Base-by-base conservation (phyloP, 306 rosid species). In the Aeschynomene evenia region DNA sequence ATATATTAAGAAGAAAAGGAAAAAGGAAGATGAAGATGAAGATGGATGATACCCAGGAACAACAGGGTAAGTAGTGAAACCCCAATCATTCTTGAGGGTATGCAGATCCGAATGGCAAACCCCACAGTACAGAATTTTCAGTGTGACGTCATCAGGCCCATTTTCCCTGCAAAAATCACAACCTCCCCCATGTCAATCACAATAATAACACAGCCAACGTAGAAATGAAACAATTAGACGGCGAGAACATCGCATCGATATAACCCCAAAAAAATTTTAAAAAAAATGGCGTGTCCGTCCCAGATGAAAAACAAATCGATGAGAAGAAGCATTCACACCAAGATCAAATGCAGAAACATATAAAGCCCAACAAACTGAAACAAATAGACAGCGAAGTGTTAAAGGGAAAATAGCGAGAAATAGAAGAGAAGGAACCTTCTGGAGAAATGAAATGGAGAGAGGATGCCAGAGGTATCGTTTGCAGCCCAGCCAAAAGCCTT, bases 21-120 rank as follows among this genome's bases (percentile, higher is more conserved):
- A 10, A 14, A 11, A 5, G 4, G 4, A 19, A 8, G 14, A 40
- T 2, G n/a, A n/a, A n/a, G n/a, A n/a, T n/a, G n/a, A n/a, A n/a
- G n/a, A n/a, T n/a, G n/a, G 3, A 52, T 9, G 72, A 19, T 80
- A 92, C 98, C 98, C 98, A 1, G 98, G 98, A 78, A 93, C 96
- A 51, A 93, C 28, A 19, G 98, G 98, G 74, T 82, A 93, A 34
- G 63, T 70, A 2, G 96, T 88, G 80, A 80, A 46, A n/a, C 96
- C 96, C 98, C 96, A 90, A 0, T 93, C 98, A 21, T 93, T 93
- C 81, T 83, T 90, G 15, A 58, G 18, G 48, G 51, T 55, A 66
- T 93, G 98, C 8, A 93, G 83, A 81, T 93, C 98, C 42, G 96
- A 90, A 75, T 93, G 98, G 71, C 98, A 93, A 86, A 93, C 87